Evolutionary conservation across 257 asterid genomes (phyloP).

Genomic region (Gentiana dahurica): DNA sequence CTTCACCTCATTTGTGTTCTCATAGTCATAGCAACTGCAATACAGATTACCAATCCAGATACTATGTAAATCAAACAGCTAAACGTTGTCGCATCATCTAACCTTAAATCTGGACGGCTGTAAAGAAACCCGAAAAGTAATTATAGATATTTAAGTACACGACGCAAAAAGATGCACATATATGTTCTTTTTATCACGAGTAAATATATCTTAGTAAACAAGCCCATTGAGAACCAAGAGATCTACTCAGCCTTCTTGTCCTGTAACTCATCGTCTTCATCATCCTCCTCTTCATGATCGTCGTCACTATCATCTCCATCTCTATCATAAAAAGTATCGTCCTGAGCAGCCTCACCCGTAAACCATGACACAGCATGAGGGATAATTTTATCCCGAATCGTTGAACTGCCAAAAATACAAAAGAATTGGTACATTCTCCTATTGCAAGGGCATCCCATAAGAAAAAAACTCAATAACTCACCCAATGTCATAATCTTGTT

Average conservation of each 20-base stretch:
- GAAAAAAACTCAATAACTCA: slow-evolving; percentile 17
- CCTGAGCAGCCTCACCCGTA: slow-evolving; percentile 74
- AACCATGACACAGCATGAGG: slow-evolving; percentile 90
- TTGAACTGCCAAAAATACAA: slow-evolving; percentile 34
- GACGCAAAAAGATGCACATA: background rate
- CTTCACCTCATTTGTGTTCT: slow-evolving; percentile 26
- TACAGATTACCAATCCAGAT: slow-evolving; percentile 15
- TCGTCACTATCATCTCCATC: slow-evolving; percentile 13
- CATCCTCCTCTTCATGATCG: slow-evolving; percentile 2
- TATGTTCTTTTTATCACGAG: background rate
- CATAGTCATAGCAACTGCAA: slow-evolving; percentile 21
- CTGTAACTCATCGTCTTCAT: background rate
- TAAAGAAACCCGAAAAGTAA: slow-evolving; percentile 1
- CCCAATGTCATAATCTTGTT: slow-evolving; percentile 85
- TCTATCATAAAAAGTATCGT: slow-evolving; percentile 29
- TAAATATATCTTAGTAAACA: background rate
- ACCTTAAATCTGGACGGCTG: slow-evolving; percentile 35
- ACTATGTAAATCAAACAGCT: slow-evolving; percentile 6
- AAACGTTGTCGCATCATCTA: slow-evolving; percentile 1
- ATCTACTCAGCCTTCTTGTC: slow-evolving; percentile 7
- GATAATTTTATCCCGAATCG: slow-evolving; percentile 58
- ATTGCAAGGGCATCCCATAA: background rate
- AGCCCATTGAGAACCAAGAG: background rate
- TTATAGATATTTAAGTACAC: background rate
- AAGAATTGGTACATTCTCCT: background rate